Conservation (phyloP, 805 yeast genomes). For the Monosporozyma aquatica region DNA sequence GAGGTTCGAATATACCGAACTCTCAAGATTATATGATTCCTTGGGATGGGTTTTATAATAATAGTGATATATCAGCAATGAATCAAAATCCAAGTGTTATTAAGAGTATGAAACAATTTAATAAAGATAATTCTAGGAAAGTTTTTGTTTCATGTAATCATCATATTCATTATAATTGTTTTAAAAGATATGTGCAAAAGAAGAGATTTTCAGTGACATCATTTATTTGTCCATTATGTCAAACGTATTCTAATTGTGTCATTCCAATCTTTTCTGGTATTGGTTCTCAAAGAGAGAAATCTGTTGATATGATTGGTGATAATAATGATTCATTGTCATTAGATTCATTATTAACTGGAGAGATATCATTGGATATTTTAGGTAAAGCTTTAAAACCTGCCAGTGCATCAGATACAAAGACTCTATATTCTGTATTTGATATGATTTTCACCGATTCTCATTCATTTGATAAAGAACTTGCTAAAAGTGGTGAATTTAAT, state of each 20-base stretch:
- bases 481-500: slow-evolving; percentile 11
- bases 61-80: slow-evolving; percentile 17
- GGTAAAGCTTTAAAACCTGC: slow-evolving; percentile 11
- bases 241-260: slow-evolving; percentile 44
- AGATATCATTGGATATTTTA: slow-evolving; percentile 9
- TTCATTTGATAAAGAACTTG: slow-evolving; percentile 16
- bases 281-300: slow-evolving; percentile 5
- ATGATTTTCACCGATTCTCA: slow-evolving; percentile 14
- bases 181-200: slow-evolving; percentile 55
- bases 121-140: slow-evolving; percentile 12
- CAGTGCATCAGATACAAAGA: slow-evolving; percentile 10
- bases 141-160: slow-evolving; percentile 84
- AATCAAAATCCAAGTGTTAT: slow-evolving; percentile 11
- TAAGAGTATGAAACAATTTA: slow-evolving; percentile 12
- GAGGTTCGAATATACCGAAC: slow-evolving; percentile 31
- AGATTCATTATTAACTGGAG: background rate
- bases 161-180: slow-evolving; percentile 80
- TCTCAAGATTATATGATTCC: slow-evolving; percentile 23
- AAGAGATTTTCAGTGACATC: slow-evolving; percentile 49
- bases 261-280: slow-evolving; percentile 19
- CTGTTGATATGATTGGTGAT: background rate
- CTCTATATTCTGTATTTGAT: slow-evolving; percentile 14
- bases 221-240: slow-evolving; percentile 90
- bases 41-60: slow-evolving; percentile 25
- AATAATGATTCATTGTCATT: background rate